Evolutionary conservation across 2,329 filamentous ascomycete genomes (phyloP).

Genomic region (Juglanconis sp.): DNA sequence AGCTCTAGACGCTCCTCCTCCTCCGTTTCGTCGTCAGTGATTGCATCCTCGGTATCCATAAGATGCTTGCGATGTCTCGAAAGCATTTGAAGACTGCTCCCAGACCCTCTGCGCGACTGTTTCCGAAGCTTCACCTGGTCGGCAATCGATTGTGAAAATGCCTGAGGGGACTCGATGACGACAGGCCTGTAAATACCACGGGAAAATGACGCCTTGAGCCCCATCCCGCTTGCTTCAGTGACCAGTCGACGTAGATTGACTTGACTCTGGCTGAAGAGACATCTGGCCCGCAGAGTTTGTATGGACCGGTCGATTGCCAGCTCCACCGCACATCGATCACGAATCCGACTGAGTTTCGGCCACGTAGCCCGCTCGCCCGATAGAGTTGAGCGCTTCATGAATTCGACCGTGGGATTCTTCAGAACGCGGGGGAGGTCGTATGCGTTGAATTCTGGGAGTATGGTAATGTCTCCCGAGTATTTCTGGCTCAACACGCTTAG

Average conservation of each 20-base stretch:
- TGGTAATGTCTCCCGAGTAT: slow-evolving; percentile 94
- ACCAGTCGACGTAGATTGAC: slow-evolving; percentile 53
- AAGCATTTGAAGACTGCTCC: slow-evolving; percentile 43
- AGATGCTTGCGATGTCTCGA: slow-evolving; percentile 33
- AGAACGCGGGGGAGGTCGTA: slow-evolving; percentile 74
- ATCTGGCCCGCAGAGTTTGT: slow-evolving; percentile 62
- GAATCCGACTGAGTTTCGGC: slow-evolving; percentile 82
- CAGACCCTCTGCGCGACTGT: slow-evolving; percentile 46
- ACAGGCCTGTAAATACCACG: slow-evolving; percentile 19
- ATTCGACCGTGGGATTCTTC: slow-evolving; percentile 79
- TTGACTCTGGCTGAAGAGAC: slow-evolving; percentile 67
- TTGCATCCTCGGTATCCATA: slow-evolving; percentile 33
- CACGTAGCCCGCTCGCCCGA: slow-evolving; percentile 84
- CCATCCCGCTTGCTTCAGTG: slow-evolving; percentile 31
- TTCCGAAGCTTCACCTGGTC: slow-evolving; percentile 10
- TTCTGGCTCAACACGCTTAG: slow-evolving; percentile 82
- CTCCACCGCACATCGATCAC: slow-evolving; percentile 86
- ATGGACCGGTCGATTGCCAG: slow-evolving; percentile 76
- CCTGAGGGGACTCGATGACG: slow-evolving; percentile 12
- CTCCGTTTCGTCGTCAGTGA: slow-evolving; percentile 32
- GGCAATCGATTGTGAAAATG: neutral
- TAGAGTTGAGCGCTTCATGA: slow-evolving; percentile 76
- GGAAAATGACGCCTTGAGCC: slow-evolving; percentile 6
- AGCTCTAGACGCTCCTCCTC: slow-evolving; percentile 26
- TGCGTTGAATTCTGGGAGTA: slow-evolving; percentile 75